Evolutionary conservation across 2,329 filamentous ascomycete species (phyloP).

Genomic region (Colletotrichum liaoningense): DNA sequence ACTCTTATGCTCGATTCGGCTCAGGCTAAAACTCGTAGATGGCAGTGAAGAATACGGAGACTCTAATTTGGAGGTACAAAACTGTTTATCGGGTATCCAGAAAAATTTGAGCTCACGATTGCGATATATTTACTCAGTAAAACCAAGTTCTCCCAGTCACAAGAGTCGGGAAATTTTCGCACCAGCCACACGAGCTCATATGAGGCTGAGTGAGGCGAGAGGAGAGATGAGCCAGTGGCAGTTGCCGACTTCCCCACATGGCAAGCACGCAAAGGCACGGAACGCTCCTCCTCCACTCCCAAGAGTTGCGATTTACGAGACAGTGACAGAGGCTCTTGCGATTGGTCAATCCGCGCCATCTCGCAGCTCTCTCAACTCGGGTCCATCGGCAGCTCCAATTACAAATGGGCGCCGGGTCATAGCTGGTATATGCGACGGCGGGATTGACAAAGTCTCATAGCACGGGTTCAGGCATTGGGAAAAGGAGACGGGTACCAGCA

Average conservation of each 20-base stretch:
- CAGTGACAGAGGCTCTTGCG: background rate
- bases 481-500: background rate
- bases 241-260: constrained; percentile 27
- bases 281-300: background rate
- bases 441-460: no score
- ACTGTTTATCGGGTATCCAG: background rate
- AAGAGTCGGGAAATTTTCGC: constrained; percentile 24
- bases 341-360: background rate
- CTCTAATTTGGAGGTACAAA: background rate
- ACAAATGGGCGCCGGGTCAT: background rate
- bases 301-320: background rate
- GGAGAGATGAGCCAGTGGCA: constrained; percentile 19
- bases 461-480: background rate
- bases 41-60: background rate
- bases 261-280: constrained; percentile 30
- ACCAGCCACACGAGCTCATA: constrained; percentile 13
- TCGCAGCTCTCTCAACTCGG: background rate
- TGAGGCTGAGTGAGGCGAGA: constrained; percentile 17
- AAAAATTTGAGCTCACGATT: background rate
- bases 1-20: background rate
- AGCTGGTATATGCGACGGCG: background rate
- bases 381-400: background rate
- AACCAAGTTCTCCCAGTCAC: constrained; percentile 10
- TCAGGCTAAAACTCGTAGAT: background rate
- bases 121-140: background rate